Percentiles rank a stretch among this genome's conserved stretches.
Conservation (phyloP, 441 rosid genomes). For the Euphorbia celastroides region DNA sequence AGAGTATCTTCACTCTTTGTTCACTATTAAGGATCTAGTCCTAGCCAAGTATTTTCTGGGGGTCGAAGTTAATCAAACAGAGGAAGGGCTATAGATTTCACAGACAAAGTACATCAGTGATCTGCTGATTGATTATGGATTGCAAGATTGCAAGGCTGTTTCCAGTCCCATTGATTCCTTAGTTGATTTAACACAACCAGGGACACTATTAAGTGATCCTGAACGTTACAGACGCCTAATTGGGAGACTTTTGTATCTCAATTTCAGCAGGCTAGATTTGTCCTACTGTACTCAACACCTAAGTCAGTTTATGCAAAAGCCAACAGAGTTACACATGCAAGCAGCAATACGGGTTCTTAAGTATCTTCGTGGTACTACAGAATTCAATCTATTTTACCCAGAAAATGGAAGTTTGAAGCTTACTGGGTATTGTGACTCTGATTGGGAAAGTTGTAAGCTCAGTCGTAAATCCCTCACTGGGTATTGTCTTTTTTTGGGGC, state of each 20-base stretch:
- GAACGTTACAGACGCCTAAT: not conserved
- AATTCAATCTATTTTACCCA: not conserved
- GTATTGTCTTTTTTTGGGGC: not conserved
- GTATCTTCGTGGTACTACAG: not conserved
- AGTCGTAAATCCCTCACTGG: not conserved
- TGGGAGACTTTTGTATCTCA: not conserved
- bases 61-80: no score
- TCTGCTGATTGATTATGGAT: not conserved
- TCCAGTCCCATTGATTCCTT: not conserved
- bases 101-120: not conserved
- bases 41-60: not conserved
- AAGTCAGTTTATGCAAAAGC: no score
- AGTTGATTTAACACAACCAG: not conserved
- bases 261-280: not conserved
- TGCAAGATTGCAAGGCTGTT: not conserved
- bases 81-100: not conserved
- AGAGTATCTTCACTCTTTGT: no score
- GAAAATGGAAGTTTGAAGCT: not conserved
- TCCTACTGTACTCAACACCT: not conserved
- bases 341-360: not conserved
- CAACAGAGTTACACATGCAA: not conserved
- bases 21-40: no score
- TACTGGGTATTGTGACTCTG: not conserved
- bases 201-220: not conserved
- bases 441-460: slow-evolving; percentile 1